phyloP scores from a whole-genome alignment of 352 stramenopile genomes.

The Phytophthora macrochlamydospora region DNA sequence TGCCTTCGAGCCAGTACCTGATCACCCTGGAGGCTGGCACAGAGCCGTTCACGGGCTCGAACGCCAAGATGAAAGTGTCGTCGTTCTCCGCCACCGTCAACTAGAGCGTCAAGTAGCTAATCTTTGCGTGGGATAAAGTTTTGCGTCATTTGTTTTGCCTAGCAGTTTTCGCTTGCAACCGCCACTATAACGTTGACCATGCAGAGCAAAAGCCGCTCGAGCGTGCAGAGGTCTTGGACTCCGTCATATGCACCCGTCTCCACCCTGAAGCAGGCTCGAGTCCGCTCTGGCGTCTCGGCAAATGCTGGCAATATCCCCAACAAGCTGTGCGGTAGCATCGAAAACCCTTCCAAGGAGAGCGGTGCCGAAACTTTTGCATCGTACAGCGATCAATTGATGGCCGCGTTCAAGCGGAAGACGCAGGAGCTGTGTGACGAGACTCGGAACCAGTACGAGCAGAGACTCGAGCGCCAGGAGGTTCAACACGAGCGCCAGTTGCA shows the following conservation, averaged over 20 bases:
- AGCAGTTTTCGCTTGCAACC: constrained; percentile 21
- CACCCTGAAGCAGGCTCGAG: constrained; percentile 2
- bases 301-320: not conserved
- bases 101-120: not conserved
- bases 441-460: constrained; percentile 55
- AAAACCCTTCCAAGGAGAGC: constrained; percentile 2
- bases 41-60: constrained; percentile 28
- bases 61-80: constrained; percentile 31
- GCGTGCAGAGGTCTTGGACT: not conserved
- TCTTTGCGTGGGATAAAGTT: not conserved
- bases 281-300: constrained; percentile 5
- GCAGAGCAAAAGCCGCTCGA: constrained; percentile 6
- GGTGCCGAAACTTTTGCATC: not conserved
- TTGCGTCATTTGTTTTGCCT: not conserved
- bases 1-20: constrained; percentile 34
- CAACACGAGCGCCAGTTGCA: constrained; percentile 53
- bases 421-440: constrained; percentile 63
- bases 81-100: constrained; percentile 24
- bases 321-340: constrained; percentile 1
- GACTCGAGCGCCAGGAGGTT: constrained; percentile 46
- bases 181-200: constrained; percentile 8
- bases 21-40: constrained; percentile 34
- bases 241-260: not conserved
- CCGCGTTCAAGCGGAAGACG: constrained; percentile 46
- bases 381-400: constrained; percentile 20